These are phyloP conservation scores for Uromyces viciae-fabae DNA, from an alignment of 1,284 basidiomycete genomes.

Conservation along the genomic window DNA sequence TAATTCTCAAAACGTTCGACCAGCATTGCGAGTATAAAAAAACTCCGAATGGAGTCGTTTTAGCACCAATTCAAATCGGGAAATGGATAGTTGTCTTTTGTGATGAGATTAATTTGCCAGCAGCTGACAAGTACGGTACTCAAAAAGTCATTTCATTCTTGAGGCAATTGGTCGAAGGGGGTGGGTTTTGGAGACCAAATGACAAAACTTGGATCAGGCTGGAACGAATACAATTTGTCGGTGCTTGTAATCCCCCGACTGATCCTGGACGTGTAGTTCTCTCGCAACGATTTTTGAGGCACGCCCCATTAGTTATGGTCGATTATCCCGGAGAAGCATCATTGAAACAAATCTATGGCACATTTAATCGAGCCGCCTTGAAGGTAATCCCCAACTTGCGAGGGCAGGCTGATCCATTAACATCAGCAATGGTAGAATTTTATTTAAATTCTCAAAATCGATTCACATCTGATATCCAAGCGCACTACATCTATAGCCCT, in stretches of 20 bases:
- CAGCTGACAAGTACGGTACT: conserved; percentile 96
- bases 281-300: conserved; percentile 91
- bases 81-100: conserved; percentile 99
- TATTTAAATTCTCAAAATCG: conserved; percentile 88
- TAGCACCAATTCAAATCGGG: conserved; percentile 89
- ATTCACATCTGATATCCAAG: conserved; percentile 93
- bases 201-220: conserved; percentile 97
- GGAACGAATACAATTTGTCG: conserved; percentile 98
- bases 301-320: conserved; percentile 98
- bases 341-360: conserved; percentile 97
- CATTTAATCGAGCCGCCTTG: conserved; percentile 93
- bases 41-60: conserved; percentile 91
- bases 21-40: conserved; percentile 99
- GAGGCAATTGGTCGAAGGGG: conserved; percentile 89
- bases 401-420: conserved; percentile 88
- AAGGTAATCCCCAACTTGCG: conserved; percentile 92
- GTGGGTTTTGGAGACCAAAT: conserved; percentile 88
- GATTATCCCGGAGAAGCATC: conserved; percentile 97
- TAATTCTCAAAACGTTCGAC: conserved; percentile 98
- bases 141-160: conserved; percentile 98
- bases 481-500: conserved; percentile 98
- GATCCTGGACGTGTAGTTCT: conserved; percentile 99
- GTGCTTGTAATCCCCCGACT: conserved; percentile 99
- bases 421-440: conserved; percentile 94
- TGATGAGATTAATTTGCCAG: conserved; percentile 98